Percentiles rank a stretch among this genome's conserved stretches.
These are phyloP conservation scores for Penicillium steckii DNA, from an alignment of 495 filamentous ascomycete species.

Conservation along the genomic window DNA sequence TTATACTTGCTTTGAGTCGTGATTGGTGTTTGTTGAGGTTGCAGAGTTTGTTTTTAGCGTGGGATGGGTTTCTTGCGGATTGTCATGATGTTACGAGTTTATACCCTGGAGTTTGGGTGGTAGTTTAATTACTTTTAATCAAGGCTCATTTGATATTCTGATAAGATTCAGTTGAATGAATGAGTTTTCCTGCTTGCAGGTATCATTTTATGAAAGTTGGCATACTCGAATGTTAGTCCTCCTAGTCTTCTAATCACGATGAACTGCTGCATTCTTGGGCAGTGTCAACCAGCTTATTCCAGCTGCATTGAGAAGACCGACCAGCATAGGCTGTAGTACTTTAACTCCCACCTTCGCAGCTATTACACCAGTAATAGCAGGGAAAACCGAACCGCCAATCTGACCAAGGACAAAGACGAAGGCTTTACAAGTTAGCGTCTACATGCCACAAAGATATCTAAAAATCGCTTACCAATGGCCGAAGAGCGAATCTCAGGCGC, in stretches of 20 bases:
- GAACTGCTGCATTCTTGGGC: conserved; percentile 30
- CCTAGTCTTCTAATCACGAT: conserved; percentile 3
- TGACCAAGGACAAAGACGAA: conserved; percentile 33
- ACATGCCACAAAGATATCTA: neutral
- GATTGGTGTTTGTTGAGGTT: neutral
- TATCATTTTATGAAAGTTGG: no score
- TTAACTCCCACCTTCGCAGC: conserved; percentile 24
- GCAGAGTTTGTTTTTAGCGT: neutral
- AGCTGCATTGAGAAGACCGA: conserved; percentile 28
- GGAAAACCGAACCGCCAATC: conserved; percentile 28
- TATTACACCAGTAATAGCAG: conserved; percentile 29
- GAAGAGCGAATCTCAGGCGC: conserved; percentile 25
- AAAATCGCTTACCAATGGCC: conserved; percentile 15
- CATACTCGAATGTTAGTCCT: neutral
- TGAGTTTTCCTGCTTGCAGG: no score
- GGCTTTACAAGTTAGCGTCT: neutral
- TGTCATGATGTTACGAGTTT: conserved; percentile 20
- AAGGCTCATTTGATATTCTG: no score
- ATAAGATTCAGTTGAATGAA: no score
- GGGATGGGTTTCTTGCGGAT: neutral
- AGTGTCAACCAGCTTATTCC: conserved; percentile 33
- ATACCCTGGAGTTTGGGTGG: conserved; percentile 17
- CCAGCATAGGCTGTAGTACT: conserved; percentile 31
- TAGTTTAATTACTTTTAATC: no score
- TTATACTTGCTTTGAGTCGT: no score